Evolutionary conservation across 139 green algal species (phyloP).

Genomic region (Chlorella sp.): DNA sequence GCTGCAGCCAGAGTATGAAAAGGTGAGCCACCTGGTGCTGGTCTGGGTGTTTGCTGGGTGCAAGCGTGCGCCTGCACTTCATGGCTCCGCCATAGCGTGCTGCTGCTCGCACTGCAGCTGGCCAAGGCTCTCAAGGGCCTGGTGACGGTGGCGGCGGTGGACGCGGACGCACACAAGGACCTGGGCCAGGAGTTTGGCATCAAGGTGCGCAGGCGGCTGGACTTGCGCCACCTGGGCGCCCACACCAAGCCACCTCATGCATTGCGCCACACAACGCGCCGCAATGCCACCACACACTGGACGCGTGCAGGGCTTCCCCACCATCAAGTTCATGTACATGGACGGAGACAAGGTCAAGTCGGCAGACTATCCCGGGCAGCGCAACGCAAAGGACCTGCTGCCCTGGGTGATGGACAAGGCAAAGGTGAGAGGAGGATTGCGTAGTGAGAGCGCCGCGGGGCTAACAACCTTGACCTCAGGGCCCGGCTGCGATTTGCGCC

Average conservation of each 20-base stretch:
- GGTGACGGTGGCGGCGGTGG: slow-evolving; percentile 62
- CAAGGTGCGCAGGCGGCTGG: slow-evolving; percentile 34
- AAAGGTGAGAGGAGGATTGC: slow-evolving; percentile 27
- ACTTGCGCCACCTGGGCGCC: not conserved
- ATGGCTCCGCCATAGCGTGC: not conserved
- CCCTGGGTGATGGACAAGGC: slow-evolving; percentile 69
- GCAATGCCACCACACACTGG: too few relatives aligned
- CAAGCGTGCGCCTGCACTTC: not conserved
- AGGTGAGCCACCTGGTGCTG: not conserved
- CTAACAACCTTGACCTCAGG: too few relatives aligned
- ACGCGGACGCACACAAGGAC: slow-evolving; percentile 54
- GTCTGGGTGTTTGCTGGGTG: not conserved
- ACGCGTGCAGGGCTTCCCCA: slow-evolving; percentile 76
- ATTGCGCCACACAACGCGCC: too few relatives aligned
- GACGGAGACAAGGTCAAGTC: slow-evolving; percentile 45
- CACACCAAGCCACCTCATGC: not conserved
- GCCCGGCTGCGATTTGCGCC: too few relatives aligned
- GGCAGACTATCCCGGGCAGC: slow-evolving; percentile 63
- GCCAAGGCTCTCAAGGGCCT: slow-evolving; percentile 65
- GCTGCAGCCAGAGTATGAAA: slow-evolving; percentile 11
- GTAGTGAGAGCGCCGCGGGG: too few relatives aligned
- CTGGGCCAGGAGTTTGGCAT: slow-evolving; percentile 56
- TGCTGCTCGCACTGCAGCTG: slow-evolving; percentile 33
- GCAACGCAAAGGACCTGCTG: slow-evolving; percentile 72
- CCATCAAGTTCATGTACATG: slow-evolving; percentile 72